Evolutionary conservation across 208 protist genomes (phyloP).

Genomic region (Acanthamoeba sp.): DNA sequence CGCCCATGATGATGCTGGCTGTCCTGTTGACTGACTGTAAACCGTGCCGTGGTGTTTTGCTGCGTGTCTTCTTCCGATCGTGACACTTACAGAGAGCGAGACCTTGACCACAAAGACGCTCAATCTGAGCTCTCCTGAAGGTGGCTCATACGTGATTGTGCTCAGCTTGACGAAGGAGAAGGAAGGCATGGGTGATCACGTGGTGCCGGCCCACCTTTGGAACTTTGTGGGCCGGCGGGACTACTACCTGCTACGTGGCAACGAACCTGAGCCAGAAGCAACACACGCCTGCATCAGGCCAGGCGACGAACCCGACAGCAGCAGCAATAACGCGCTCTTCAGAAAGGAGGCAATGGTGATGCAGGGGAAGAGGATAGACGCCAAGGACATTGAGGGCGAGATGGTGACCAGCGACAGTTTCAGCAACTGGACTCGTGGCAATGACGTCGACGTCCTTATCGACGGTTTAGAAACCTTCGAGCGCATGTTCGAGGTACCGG

Average conservation of each 20-base stretch:
- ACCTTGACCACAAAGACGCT: conserved; percentile 76
- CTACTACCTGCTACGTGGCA: conserved; percentile 63
- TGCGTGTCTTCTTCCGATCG: background rate
- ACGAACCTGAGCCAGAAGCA: background rate
- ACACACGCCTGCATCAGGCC: background rate
- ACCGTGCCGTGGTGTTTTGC: too few species aligned
- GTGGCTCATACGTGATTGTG: conserved; percentile 82
- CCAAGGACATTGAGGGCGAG: conserved; percentile 7
- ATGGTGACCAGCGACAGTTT: conserved; percentile 75
- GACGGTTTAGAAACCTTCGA: conserved; percentile 86
- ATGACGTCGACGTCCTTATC: conserved; percentile 87
- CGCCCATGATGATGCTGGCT: too few species aligned
- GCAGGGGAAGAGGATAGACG: background rate
- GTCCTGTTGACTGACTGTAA: too few species aligned
- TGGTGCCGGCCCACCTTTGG: conserved; percentile 39
- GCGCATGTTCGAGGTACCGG: conserved; percentile 82
- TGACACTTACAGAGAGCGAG: conserved; percentile 53
- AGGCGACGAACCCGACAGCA: background rate
- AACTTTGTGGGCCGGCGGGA: conserved; percentile 33
- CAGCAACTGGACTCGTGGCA: conserved; percentile 76
- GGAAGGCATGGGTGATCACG: conserved; percentile 28
- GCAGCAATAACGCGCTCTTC: background rate
- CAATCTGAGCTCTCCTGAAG: conserved; percentile 79
- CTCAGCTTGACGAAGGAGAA: conserved; percentile 78
- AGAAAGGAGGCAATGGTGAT: background rate